Evolutionary conservation across 768 basidiomycete species (phyloP), one percentile per base, ranked within the genome.

Genomic region (Tylopilus sp.): DNA sequence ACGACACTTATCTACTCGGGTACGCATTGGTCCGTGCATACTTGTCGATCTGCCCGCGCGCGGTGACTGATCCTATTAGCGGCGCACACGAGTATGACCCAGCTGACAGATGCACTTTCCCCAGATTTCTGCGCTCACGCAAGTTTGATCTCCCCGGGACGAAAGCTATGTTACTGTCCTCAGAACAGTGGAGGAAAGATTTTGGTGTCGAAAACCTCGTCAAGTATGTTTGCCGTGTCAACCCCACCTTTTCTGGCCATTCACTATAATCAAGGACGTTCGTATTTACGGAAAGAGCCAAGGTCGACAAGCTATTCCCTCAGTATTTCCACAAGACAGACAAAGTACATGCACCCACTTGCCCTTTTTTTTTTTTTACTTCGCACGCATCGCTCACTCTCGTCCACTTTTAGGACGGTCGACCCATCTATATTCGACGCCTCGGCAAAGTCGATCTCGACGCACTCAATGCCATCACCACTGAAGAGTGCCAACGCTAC

Each of bases 301-400:
- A 83, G 60, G 93, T 98, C 8, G 82, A 93, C 77, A 88, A 90
- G 72, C 91, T 88, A 62, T 98, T 97, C 64, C 94, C 95, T 2
- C 93, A 95, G 62, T 97, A 81, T 71, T 97, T 98, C 69, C 95
- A 98, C 75, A 95, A 91, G 75, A 88, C 77, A 58, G 95, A 98
- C 78, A 93, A 86, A 78, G 92, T 92, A 49, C 35, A 47, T 47
- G 26, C 17, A 3, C 5, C 31, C 23, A 2, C 36, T 7, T n/a
- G 28, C n/a, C n/a, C n/a, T n/a, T n/a, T n/a, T n/a, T n/a, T n/a
- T n/a, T n/a, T 28, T 28, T 28, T 28, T n/a, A 4, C 5, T 0
- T 7, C 13, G 6, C 2, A 2, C 12, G 28, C 38, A 5, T 18
- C 7, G n/a, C 26, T 44, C 31, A 30, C 26, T 3, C 36, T n/a